Conservation (phyloP, 1,284 basidiomycete species). For the Tilletia horrida region DNA sequence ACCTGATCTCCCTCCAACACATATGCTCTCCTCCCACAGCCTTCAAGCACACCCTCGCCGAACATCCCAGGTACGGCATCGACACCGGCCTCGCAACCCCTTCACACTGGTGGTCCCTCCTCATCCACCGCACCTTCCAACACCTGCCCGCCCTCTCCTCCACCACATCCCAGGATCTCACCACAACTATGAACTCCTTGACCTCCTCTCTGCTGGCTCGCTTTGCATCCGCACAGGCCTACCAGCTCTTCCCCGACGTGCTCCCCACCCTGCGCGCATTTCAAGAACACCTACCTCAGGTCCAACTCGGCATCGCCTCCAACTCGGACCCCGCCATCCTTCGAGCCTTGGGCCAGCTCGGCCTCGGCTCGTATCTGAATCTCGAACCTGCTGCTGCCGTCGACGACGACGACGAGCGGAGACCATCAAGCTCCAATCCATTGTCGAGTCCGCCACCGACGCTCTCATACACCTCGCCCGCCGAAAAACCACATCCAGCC, state of each 20-base stretch:
- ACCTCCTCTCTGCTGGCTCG: constrained; percentile 26
- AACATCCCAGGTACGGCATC: constrained; percentile 37
- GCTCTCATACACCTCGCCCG: constrained; percentile 33
- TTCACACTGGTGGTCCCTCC: constrained; percentile 36
- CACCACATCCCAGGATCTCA: constrained; percentile 20
- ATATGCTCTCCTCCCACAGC: no score
- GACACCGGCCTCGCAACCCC: constrained; percentile 29
- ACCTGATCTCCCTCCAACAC: neutral
- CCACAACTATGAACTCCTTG: constrained; percentile 17
- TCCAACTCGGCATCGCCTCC: constrained; percentile 29
- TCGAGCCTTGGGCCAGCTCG: constrained; percentile 28
- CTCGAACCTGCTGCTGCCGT: constrained; percentile 14
- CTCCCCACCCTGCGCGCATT: constrained; percentile 23
- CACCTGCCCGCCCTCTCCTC: constrained; percentile 19
- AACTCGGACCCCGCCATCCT: constrained; percentile 38
- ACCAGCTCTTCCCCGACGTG: constrained; percentile 34
- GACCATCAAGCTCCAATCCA: neutral
- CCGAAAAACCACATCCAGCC: constrained; percentile 30
- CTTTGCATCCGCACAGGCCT: constrained; percentile 32
- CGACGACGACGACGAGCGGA: no score
- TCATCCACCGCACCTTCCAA: constrained; percentile 34
- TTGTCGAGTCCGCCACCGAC: constrained; percentile 21
- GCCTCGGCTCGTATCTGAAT: constrained; percentile 27
- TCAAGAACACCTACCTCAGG: neutral
- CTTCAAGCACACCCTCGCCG: constrained; percentile 24